phyloP scores from a whole-genome alignment of 208 protist genomes.

The Crithidia fasciculata region DNA sequence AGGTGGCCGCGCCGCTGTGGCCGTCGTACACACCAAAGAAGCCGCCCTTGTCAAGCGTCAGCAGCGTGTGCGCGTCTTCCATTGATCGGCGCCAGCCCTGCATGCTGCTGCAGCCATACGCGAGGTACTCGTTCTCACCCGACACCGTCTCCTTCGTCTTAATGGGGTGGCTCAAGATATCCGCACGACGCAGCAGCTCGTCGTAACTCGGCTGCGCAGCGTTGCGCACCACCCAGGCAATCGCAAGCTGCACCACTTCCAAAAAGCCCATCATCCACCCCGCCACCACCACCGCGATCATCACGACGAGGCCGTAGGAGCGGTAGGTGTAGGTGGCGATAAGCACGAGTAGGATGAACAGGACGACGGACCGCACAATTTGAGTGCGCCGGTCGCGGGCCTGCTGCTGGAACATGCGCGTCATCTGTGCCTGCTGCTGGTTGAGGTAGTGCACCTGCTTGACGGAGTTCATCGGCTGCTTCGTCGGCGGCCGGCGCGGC shows the following conservation, averaged over 20 bases:
- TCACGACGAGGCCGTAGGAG: conserved; percentile 26
- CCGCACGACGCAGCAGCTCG: conserved; percentile 78
- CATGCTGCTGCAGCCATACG: conserved; percentile 83
- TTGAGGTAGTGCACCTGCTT: conserved; percentile 31
- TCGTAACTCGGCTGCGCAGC: conserved; percentile 46
- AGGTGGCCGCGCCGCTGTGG: conserved; percentile 78
- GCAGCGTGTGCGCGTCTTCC: conserved; percentile 91
- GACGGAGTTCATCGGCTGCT: conserved; percentile 25
- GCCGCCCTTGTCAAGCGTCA: conserved; percentile 72
- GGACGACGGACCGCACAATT: conserved; percentile 12
- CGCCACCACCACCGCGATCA: conserved; percentile 12
- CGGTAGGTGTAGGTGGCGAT: conserved; percentile 22
- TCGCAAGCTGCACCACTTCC: conserved; percentile 14
- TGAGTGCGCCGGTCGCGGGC: conserved; percentile 18
- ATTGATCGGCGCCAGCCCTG: conserved; percentile 92
- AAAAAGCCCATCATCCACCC: conserved; percentile 32
- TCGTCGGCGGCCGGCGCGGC: conserved; percentile 23
- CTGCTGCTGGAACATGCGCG: conserved; percentile 35
- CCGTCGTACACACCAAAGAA: conserved; percentile 94
- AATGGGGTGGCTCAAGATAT: conserved; percentile 90
- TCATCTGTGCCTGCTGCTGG: conserved; percentile 30
- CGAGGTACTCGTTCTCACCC: conserved; percentile 71
- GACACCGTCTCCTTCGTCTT: conserved; percentile 65
- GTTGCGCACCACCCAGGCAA: conserved; percentile 26
- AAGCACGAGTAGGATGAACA: conserved; percentile 18